Conservation (phyloP, 2,329 filamentous ascomycete genomes). For the Laburnicola sp. region DNA sequence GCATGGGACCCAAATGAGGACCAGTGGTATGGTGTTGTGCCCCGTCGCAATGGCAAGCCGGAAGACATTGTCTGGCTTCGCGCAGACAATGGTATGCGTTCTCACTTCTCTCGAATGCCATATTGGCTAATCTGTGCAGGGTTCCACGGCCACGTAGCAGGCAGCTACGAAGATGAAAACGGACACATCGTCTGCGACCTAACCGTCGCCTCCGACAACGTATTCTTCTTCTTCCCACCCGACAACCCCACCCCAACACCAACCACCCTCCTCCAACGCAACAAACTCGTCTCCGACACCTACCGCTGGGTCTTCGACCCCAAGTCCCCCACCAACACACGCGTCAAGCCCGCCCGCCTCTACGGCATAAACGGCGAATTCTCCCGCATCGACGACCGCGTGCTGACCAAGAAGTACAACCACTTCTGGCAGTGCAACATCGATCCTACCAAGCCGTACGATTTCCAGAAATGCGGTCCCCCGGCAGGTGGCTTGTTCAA, state of each 20-base stretch:
- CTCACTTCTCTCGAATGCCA: background rate
- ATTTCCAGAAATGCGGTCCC: conserved; percentile 37
- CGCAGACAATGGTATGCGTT: conserved; percentile 53
- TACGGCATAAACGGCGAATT: conserved; percentile 50
- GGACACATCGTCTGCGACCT: conserved; percentile 37
- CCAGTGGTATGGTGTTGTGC: conserved; percentile 60
- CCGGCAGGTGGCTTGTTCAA: conserved; percentile 40
- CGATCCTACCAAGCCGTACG: conserved; percentile 35
- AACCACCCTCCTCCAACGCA: conserved; percentile 43
- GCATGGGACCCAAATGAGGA: conserved; percentile 55
- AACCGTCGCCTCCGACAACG: conserved; percentile 29
- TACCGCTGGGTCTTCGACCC: conserved; percentile 49
- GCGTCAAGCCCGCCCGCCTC: conserved; percentile 34
- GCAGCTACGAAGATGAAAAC: conserved; percentile 46
- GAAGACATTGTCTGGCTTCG: conserved; percentile 59
- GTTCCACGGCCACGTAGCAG: conserved; percentile 50
- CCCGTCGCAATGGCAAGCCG: conserved; percentile 53
- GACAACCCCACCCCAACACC: conserved; percentile 38
- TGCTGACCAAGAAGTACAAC: conserved; percentile 46
- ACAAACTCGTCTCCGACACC: conserved; percentile 46
- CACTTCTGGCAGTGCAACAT: conserved; percentile 49
- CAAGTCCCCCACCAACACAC: conserved; percentile 28
- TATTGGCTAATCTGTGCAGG: conserved; percentile 18
- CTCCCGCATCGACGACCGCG: conserved; percentile 51
- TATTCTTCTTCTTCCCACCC: conserved; percentile 50